Percentiles rank a stretch among this genome's conserved stretches.
phyloP scores from a whole-genome alignment of 73 alveolate genomes.

The Paramecium biaurelia region DNA sequence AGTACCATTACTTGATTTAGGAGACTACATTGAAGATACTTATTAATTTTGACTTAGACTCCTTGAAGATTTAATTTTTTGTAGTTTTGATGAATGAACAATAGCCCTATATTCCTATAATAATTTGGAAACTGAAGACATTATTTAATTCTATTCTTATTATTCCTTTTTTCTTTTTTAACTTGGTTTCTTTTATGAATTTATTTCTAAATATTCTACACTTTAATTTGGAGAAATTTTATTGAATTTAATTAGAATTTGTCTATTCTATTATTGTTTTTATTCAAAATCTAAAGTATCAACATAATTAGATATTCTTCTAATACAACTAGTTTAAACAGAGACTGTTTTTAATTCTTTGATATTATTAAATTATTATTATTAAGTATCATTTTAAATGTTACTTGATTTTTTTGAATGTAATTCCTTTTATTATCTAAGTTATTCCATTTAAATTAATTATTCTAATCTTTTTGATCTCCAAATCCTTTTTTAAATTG shows the following conservation, averaged over 20 bases:
- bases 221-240: neutral
- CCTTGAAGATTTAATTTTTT: neutral
- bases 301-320: neutral
- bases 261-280: neutral
- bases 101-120: neutral
- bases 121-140: neutral
- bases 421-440: neutral
- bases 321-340: neutral
- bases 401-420: neutral
- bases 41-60: neutral
- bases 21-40: neutral
- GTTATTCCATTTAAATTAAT: neutral
- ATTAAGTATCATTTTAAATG: neutral
- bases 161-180: neutral
- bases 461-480: conserved; percentile 7
- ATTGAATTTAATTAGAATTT: neutral
- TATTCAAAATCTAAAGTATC: neutral
- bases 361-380: neutral
- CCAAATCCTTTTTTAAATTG: neutral
- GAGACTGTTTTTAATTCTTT: neutral
- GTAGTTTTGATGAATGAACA: neutral
- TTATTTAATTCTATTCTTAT: neutral
- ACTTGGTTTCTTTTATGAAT: neutral
- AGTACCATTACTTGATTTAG: neutral
- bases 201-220: neutral